Evolutionary conservation across 306 rosid species (phyloP).

Genomic region (Oxytropis ochrocephala): DNA sequence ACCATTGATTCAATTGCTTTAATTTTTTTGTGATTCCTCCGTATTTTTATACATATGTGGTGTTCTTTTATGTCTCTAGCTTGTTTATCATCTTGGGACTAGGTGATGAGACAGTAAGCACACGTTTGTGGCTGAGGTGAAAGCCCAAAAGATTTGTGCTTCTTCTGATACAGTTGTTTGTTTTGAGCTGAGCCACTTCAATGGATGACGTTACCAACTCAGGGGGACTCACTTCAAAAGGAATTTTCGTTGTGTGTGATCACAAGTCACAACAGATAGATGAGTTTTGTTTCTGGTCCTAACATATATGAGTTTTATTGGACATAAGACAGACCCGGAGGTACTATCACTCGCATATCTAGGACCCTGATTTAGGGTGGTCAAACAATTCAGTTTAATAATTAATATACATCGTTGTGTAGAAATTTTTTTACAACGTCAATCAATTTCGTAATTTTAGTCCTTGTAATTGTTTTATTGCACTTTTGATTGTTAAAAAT

Average conservation of each 20-base stretch:
- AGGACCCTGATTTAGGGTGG: too few species aligned
- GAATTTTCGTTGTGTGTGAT: slow-evolving; percentile 26
- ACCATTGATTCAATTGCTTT: slow-evolving; percentile 20
- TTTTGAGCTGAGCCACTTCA: slow-evolving; percentile 21
- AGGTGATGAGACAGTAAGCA: slow-evolving; percentile 21
- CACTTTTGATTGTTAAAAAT: too few species aligned
- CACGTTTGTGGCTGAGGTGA: slow-evolving; percentile 22
- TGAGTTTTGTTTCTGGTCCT: neutral
- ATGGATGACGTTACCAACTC: slow-evolving; percentile 34
- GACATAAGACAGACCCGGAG: neutral
- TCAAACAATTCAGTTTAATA: too few species aligned
- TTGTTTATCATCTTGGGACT: neutral
- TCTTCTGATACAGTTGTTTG: slow-evolving; percentile 4
- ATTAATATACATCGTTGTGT: too few species aligned
- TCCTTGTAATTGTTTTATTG: too few species aligned
- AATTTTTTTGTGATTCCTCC: slow-evolving; percentile 23
- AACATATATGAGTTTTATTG: neutral
- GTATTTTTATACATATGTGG: slow-evolving; percentile 5
- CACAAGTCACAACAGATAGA: neutral
- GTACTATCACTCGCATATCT: too few species aligned
- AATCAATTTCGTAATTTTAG: too few species aligned
- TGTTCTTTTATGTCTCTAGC: neutral
- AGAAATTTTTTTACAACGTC: too few species aligned
- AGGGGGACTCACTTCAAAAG: slow-evolving; percentile 31
- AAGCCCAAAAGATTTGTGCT: slow-evolving; percentile 10